Evolutionary conservation across 2,329 filamentous ascomycete species (phyloP).

Genomic region (Cytospora chrysosperma): DNA sequence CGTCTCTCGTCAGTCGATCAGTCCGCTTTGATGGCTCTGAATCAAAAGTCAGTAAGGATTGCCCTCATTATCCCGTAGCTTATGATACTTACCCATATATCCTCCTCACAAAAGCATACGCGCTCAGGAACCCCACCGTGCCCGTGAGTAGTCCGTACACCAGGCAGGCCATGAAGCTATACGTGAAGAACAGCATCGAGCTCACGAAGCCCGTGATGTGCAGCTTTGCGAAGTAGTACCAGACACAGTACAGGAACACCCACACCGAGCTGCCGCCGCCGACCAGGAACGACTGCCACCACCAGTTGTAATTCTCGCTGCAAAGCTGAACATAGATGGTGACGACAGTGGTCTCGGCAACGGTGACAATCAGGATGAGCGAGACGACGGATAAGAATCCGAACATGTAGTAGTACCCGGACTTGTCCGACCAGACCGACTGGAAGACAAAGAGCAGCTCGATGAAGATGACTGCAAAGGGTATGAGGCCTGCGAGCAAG

Average conservation of each 20-base stretch:
- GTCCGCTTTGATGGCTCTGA: constrained; percentile 53
- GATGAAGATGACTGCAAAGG: constrained; percentile 86
- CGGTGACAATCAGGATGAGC: constrained; percentile 69
- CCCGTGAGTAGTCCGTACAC: constrained; percentile 81
- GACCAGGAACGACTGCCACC: constrained; percentile 84
- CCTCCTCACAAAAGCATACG: constrained; percentile 78
- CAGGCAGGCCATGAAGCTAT: constrained; percentile 77
- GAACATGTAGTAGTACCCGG: constrained; percentile 88
- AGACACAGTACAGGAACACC: constrained; percentile 80
- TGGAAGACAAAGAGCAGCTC: constrained; percentile 86
- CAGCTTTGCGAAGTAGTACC: constrained; percentile 79
- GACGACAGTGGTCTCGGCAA: constrained; percentile 81
- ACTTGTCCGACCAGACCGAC: constrained; percentile 87
- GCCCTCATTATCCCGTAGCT: neutral
- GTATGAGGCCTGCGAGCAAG: constrained; percentile 72
- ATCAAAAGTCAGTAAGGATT: constrained; percentile 22
- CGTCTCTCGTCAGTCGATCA: constrained; percentile 29
- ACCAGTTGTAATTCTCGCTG: constrained; percentile 86
- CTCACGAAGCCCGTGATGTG: constrained; percentile 80
- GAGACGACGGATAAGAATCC: constrained; percentile 78
- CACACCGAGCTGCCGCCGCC: constrained; percentile 75
- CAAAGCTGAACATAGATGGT: constrained; percentile 81
- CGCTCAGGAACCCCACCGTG: constrained; percentile 80
- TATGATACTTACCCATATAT: constrained; percentile 68
- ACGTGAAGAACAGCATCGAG: constrained; percentile 79